Conservation (phyloP, 257 asterid genomes). For the Solanum chilense region DNA sequence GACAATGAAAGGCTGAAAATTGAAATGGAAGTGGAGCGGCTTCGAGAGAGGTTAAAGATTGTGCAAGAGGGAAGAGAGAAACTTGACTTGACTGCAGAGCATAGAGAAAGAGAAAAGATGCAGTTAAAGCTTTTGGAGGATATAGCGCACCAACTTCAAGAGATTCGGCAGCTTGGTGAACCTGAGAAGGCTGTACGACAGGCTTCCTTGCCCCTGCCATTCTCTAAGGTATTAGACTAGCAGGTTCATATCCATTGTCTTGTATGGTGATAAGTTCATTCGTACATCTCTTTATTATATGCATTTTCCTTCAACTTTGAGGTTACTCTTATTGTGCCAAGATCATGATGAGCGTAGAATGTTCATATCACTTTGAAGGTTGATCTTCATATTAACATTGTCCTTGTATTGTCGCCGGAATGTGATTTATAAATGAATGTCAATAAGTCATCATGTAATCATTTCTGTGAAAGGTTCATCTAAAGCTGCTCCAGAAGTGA, state of each 20-base stretch:
- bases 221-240: conserved; percentile 39
- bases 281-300: neutral
- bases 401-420: neutral
- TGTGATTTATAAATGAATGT: neutral
- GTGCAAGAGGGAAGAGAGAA: conserved; percentile 74
- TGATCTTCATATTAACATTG: neutral
- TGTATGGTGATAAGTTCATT: neutral
- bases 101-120: conserved; percentile 31
- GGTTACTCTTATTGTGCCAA: neutral
- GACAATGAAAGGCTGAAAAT: conserved; percentile 52
- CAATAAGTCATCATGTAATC: neutral
- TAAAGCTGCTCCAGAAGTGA: neutral
- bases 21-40: conserved; percentile 49
- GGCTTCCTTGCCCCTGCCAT: conserved; percentile 56
- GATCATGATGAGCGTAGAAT: neutral
- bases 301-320: neutral
- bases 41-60: conserved; percentile 48
- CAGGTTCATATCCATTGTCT: neutral
- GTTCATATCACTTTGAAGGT: neutral
- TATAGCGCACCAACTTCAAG: conserved; percentile 53
- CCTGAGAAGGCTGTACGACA: conserved; percentile 45
- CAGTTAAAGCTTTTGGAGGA: conserved; percentile 68
- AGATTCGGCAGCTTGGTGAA: conserved; percentile 33
- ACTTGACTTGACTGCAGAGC: conserved; percentile 46
- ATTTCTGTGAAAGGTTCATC: neutral